Conservation (phyloP, 176 grass and related monocot species). For the Musa acuminata region DNA sequence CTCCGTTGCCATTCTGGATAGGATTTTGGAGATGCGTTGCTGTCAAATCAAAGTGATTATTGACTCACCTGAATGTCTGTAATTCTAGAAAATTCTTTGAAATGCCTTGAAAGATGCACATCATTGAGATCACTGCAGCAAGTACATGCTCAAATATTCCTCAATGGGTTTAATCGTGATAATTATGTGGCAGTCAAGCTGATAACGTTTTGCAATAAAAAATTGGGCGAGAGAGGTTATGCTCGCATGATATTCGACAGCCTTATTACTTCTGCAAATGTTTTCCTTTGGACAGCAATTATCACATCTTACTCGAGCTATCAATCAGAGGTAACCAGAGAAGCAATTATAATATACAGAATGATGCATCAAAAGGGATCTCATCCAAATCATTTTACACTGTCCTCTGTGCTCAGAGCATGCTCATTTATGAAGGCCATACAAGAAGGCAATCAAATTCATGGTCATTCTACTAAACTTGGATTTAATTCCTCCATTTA, state of each 20-base stretch:
- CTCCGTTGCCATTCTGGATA: background rate
- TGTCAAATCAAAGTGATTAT: background rate
- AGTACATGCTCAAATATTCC: constrained; percentile 40
- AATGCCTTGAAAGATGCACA: constrained; percentile 23
- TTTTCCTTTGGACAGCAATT: constrained; percentile 36
- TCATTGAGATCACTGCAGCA: constrained; percentile 21
- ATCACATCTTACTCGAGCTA: constrained; percentile 39
- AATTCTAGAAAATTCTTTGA: constrained; percentile 6
- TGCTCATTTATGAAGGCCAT: constrained; percentile 21
- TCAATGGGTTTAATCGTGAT: constrained; percentile 26
- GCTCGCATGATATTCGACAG: constrained; percentile 34
- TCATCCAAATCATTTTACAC: constrained; percentile 39
- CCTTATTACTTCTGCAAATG: constrained; percentile 25
- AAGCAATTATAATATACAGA: constrained; percentile 31
- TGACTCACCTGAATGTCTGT: constrained; percentile 3
- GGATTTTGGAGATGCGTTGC: background rate
- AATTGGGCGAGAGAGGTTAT: constrained; percentile 19
- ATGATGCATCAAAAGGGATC: constrained; percentile 39
- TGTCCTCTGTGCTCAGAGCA: constrained; percentile 39
- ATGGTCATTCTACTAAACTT: constrained; percentile 22
- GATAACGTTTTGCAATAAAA: constrained; percentile 24
- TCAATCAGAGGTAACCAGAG: constrained; percentile 10
- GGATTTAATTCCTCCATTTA: constrained; percentile 30
- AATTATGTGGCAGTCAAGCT: constrained; percentile 36
- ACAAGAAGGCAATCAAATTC: constrained; percentile 26